Conservation (phyloP, 768 basidiomycete species). For the Galerina marginata region DNA sequence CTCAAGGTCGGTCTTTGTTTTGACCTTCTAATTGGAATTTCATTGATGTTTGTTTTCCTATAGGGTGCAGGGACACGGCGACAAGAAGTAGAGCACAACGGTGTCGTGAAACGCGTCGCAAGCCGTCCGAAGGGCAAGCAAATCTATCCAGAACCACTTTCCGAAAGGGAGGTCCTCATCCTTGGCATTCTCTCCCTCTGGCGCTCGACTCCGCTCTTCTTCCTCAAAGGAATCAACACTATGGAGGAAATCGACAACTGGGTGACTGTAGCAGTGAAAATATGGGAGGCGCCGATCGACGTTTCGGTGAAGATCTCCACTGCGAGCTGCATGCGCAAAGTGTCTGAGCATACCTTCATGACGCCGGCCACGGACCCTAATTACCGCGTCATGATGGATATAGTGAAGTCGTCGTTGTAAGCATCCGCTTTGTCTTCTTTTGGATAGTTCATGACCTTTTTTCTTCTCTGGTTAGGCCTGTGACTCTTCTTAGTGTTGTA, state of each 20-base stretch:
- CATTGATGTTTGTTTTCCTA: background rate
- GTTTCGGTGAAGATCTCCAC: constrained; percentile 67
- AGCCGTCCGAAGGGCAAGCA: constrained; percentile 67
- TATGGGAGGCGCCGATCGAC: constrained; percentile 71
- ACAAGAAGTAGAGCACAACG: constrained; percentile 64
- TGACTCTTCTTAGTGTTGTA: constrained; percentile 53
- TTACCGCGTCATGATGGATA: constrained; percentile 41
- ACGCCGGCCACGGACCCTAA: constrained; percentile 44
- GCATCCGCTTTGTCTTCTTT: constrained; percentile 16
- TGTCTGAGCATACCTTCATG: constrained; percentile 50
- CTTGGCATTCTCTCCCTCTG: constrained; percentile 74
- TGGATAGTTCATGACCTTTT: background rate
- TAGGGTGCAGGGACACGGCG: constrained; percentile 59
- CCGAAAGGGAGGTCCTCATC: constrained; percentile 73
- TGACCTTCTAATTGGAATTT: background rate
- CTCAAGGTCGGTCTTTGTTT: constrained; percentile 50
- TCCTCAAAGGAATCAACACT: constrained; percentile 46
- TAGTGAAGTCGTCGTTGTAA: constrained; percentile 56
- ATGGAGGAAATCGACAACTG: constrained; percentile 49
- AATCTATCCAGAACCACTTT: constrained; percentile 57
- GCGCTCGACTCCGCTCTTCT: constrained; percentile 62
- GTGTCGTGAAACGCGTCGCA: constrained; percentile 56
- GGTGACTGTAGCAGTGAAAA: constrained; percentile 49
- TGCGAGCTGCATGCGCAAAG: constrained; percentile 52
- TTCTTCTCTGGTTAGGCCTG: constrained; percentile 39